Conservation (phyloP, 495 filamentous ascomycete species). For the Tetracladium setigerum region DNA sequence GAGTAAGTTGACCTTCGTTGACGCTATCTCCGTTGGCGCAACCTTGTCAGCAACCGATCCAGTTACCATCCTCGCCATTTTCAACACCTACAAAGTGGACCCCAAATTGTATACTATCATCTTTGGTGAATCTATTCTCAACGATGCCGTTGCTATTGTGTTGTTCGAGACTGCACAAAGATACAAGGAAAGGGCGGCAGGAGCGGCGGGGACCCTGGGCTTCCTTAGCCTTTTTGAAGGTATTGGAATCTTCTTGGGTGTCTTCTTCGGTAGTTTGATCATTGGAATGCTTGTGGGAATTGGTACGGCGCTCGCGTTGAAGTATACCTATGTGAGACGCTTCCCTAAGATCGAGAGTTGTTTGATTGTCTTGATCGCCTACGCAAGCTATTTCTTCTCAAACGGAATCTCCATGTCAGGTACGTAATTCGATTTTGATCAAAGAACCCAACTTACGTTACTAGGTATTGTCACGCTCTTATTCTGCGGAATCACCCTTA, state of each 20-base stretch:
- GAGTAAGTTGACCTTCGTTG: slow-evolving; percentile 65
- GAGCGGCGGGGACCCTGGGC: slow-evolving; percentile 49
- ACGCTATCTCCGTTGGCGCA: slow-evolving; percentile 91
- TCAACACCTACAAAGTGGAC: slow-evolving; percentile 98
- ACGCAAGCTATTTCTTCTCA: slow-evolving; percentile 94
- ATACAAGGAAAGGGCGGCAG: slow-evolving; percentile 53
- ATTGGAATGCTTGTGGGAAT: slow-evolving; percentile 86
- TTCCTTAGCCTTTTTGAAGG: slow-evolving; percentile 78
- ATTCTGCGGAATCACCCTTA: slow-evolving; percentile 96
- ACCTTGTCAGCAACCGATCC: slow-evolving; percentile 96
- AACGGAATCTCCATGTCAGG: slow-evolving; percentile 92
- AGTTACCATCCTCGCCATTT: slow-evolving; percentile 95
- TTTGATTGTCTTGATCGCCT: slow-evolving; percentile 85
- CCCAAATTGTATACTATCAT: slow-evolving; percentile 97
- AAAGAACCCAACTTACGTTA: slow-evolving; percentile 9
- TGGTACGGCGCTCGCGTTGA: slow-evolving; percentile 75
- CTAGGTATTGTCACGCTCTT: slow-evolving; percentile 91
- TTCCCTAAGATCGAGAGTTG: slow-evolving; percentile 97
- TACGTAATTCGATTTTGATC: slow-evolving; percentile 34
- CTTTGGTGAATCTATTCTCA: slow-evolving; percentile 95
- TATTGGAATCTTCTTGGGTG: slow-evolving; percentile 87
- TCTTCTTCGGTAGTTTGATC: slow-evolving; percentile 89
- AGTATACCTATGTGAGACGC: slow-evolving; percentile 85
- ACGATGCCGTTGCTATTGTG: slow-evolving; percentile 97
- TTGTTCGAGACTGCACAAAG: slow-evolving; percentile 95